phyloP scores from a whole-genome alignment of 2,329 filamentous ascomycete genomes.

The Xylariaceae sp. region DNA sequence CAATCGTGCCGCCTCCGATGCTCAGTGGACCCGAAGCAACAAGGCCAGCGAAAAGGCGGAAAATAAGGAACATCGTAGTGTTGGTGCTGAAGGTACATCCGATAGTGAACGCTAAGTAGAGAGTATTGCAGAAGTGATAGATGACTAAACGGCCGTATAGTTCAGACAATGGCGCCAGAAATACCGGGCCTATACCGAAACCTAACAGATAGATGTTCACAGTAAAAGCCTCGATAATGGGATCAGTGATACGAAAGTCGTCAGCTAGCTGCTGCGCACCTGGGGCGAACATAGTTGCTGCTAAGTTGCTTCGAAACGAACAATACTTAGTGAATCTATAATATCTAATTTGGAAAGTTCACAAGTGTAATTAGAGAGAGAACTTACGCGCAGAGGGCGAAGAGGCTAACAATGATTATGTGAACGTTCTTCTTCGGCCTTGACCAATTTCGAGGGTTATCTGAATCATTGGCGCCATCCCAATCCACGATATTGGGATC shows the following conservation, averaged over 20 bases:
- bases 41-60: conserved; percentile 42
- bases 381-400: conserved; percentile 17
- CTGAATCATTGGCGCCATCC: conserved; percentile 20
- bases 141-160: conserved; percentile 44
- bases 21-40: conserved; percentile 40
- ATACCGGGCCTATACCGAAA: conserved; percentile 45
- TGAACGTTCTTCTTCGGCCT: conserved; percentile 14
- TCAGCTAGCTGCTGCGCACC: conserved; percentile 13
- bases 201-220: conserved; percentile 30
- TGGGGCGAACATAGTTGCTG: conserved; percentile 25
- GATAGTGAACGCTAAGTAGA: conserved; percentile 43
- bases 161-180: conserved; percentile 52
- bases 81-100: conserved; percentile 40
- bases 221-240: conserved; percentile 18
- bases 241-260: conserved; percentile 19
- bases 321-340: neutral
- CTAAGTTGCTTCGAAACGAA: conserved; percentile 14
- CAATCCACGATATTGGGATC: conserved; percentile 18
- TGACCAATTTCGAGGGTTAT: conserved; percentile 19
- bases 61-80: conserved; percentile 43
- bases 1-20: conserved; percentile 46
- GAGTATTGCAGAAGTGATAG: conserved; percentile 40
- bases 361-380: neutral
- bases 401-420: conserved; percentile 18
- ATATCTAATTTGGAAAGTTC: too few species aligned